Evolutionary conservation across 2,329 filamentous ascomycete genomes (phyloP).

Genomic region (Conoideocrella luteorostrata): DNA sequence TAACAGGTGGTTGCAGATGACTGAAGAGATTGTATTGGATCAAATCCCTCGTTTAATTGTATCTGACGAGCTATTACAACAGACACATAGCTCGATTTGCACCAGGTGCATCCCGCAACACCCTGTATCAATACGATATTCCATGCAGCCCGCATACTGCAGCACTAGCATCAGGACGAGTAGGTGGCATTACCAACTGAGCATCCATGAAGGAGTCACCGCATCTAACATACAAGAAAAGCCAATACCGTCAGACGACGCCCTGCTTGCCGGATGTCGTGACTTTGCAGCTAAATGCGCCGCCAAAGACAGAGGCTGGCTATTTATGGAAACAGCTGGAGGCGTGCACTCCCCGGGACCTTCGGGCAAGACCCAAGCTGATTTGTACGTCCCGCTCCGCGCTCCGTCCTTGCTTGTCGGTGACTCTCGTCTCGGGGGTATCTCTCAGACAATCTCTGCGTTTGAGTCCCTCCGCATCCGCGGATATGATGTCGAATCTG

Average conservation of each 20-base stretch:
- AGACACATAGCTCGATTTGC: constrained; percentile 60
- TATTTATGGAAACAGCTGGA: constrained; percentile 75
- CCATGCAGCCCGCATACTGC: constrained; percentile 75
- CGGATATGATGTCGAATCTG: constrained; percentile 67
- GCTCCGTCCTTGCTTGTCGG: constrained; percentile 68
- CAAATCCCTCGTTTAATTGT: too few relatives aligned
- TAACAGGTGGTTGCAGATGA: too few relatives aligned
- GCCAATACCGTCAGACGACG: constrained; percentile 43
- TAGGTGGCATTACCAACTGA: constrained; percentile 20
- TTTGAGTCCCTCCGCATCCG: constrained; percentile 73
- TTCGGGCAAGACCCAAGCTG: constrained; percentile 69
- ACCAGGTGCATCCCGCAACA: constrained; percentile 39
- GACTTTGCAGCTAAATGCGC: constrained; percentile 38
- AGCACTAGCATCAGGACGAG: constrained; percentile 42
- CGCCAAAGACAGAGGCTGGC: constrained; percentile 41
- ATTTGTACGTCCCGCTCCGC: constrained; percentile 69
- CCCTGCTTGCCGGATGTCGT: constrained; percentile 36
- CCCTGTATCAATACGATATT: constrained; percentile 65
- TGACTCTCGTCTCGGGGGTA: constrained; percentile 70
- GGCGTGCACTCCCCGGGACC: constrained; percentile 75
- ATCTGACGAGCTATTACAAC: too few relatives aligned
- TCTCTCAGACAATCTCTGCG: constrained; percentile 72
- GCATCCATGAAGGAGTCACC: not conserved
- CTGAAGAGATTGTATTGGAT: not conserved
- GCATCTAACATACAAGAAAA: constrained; percentile 17